Base-by-base conservation (phyloP, 805 yeast genomes). In the Starmerella bombicola region DNA sequence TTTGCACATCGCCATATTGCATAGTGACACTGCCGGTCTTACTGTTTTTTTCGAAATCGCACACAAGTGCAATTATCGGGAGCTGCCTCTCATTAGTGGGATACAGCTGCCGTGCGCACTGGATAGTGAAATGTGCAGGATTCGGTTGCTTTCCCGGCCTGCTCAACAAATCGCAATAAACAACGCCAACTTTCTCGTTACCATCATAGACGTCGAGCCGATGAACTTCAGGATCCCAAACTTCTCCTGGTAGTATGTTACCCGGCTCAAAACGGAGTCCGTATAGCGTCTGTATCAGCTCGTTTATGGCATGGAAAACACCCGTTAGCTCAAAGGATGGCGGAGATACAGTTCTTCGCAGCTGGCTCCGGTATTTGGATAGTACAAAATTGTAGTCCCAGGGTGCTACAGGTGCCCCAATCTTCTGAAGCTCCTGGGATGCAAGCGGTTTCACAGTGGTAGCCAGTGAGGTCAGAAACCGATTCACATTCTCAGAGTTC, bases 91-190 rank as follows among this genome's bases (percentile, higher is more conserved):
- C 20, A 18, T 29, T 25, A 3, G 33, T 17, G 18, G 30, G 28
- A 52, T 34, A 42, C 1, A 84, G 71, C 53, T 75, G 73, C 50
- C 97, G 70, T n/a, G 95, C 82, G 54, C 97, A 91, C 47, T 91
- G 84, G 6, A 91, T 82, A 0, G 97, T 91, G 62, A 83, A 91
- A 61, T 91, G 98, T 0, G 97, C 93, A 1, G 98, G 96, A 43
- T 79, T 76, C 1, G 83, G 76, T 1, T 80, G 73, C 58, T 81
- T 81, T 12, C 79, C 78, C 7, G 67, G 68, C 40, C 94, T 69
- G 48, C 80, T 78, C 66, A 88, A 82, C 38, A 91, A 66, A 58
- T 91, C 98, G 51, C 93, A 72, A 57, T 91, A 91, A 20, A 91
- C 74, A 36, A 79, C 73, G 2, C 97, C 98, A 31, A 81, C 68